Base-by-base conservation (phyloP, 768 basidiomycete species). In the Steccherinum ochraceum region DNA sequence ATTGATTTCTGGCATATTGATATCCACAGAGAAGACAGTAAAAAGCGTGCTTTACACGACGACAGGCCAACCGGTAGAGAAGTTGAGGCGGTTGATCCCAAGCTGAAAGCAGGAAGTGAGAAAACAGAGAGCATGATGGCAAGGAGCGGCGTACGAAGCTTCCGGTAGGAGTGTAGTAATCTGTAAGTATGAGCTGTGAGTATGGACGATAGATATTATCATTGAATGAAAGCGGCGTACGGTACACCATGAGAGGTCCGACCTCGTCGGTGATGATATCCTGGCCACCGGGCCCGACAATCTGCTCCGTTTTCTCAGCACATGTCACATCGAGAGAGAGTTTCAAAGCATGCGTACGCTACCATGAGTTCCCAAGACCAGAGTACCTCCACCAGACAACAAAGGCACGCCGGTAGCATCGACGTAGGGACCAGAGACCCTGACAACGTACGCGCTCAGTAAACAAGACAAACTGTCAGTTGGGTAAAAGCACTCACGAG, bases 221-320 rank as follows among this genome's bases (percentile, higher is more conserved):
- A 20, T 48, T 58, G 11, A 24, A 49, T 0, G 40, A 53, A 4
- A 16, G 2, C 20, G 7, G 65, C 77, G 57, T 54, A 78, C 77
- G 76, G 57, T 79, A 78, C 19, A 78, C 67, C n/a, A 80, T 58
- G 48, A 78, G 69, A 7, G 69, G 62, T 5, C 73, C 78, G 56
- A 77, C 76, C 2, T 21, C 53, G 55, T 79, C 78, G 5, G 57
- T 57, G 62, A 72, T 63, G 5, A 79, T 43, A 54, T 78, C 76
- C 60, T 80, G 77, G 12, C 79, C 79, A 41, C 80, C 80, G 46
- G 80, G 79, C 0, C 80, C 79, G 48, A 70, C 48, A 24, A 78
- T 71, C 76, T 78, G 30, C n/a, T 39, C 13, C 39, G n/a, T 16
- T 42, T 24, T 18, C 2, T 3, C 24, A 46, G 41, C 11, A 42